A percentile compares a stretch with the other conserved stretches of the same genome.
Conservation (phyloP, 2,329 filamentous ascomycete species). For the Waltergamsia citrina region DNA sequence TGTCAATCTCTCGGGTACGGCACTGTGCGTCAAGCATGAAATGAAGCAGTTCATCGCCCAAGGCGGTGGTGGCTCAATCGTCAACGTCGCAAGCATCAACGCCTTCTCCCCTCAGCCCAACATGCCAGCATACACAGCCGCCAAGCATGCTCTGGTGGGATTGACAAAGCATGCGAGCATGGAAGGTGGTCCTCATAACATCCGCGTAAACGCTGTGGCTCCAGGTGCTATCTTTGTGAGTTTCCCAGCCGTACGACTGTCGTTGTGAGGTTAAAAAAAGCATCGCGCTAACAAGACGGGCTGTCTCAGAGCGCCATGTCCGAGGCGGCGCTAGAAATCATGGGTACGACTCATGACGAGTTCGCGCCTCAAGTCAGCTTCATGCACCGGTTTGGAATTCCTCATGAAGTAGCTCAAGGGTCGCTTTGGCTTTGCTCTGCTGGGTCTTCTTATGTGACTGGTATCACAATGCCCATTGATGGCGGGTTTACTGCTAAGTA, state of each 20-base stretch:
- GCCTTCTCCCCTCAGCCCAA: conserved; percentile 13
- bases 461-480: conserved; percentile 2
- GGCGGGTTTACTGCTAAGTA: conserved; percentile 3
- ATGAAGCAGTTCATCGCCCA: conserved; percentile 14
- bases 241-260: neutral
- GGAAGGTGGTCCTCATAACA: conserved; percentile 19
- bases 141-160: conserved; percentile 28
- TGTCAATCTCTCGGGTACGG: conserved; percentile 11
- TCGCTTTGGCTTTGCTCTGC: conserved; percentile 3
- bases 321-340: conserved; percentile 8
- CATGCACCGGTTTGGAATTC: conserved; percentile 2
- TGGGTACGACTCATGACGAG: conserved; percentile 11
- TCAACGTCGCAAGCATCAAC: conserved; percentile 29
- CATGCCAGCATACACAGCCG: conserved; percentile 19
- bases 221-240: conserved; percentile 10
- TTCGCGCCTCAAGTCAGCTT: conserved; percentile 9
- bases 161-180: conserved; percentile 26
- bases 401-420: conserved; percentile 2
- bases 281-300: neutral
- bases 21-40: conserved; percentile 11
- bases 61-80: conserved; percentile 26
- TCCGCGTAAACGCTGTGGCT: conserved; percentile 12
- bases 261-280: neutral
- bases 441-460: conserved; percentile 1
- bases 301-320: conserved; percentile 8